A percentile compares a stretch with the other conserved stretches of the same genome.
Evolutionary conservation across 495 filamentous ascomycete species (phyloP).

Genomic region (Trichoderma gamsii): DNA sequence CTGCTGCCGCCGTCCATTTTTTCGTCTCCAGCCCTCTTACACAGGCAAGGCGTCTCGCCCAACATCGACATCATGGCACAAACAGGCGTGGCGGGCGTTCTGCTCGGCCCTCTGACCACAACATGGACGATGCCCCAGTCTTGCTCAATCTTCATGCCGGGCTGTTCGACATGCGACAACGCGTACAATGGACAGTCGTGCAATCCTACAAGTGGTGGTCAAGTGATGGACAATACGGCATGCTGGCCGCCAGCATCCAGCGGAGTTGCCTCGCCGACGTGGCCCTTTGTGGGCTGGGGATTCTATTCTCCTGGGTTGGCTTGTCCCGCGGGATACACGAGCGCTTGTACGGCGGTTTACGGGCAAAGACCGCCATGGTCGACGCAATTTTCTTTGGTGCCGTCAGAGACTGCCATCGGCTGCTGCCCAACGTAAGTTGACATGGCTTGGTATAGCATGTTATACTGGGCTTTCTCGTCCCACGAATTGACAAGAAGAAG

Average conservation of each 20-base stretch:
- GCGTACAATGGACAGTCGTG: constrained; percentile 5
- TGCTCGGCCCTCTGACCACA: constrained; percentile 13
- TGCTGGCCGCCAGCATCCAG: constrained; percentile 29
- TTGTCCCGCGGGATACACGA: constrained; percentile 30
- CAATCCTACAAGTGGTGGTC: background rate
- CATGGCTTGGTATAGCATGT: background rate
- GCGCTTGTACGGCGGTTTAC: constrained; percentile 30
- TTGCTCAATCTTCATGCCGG: background rate
- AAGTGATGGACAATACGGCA: constrained; percentile 22
- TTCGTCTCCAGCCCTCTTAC: no score
- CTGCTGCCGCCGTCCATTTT: background rate
- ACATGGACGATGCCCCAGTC: constrained; percentile 1
- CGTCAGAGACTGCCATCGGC: constrained; percentile 31
- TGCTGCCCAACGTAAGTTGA: constrained; percentile 31
- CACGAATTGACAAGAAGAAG: background rate
- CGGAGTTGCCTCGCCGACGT: constrained; percentile 20
- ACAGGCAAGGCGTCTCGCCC: constrained; percentile 3
- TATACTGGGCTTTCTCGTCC: background rate
- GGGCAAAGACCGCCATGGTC: constrained; percentile 27
- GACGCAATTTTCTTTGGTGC: constrained; percentile 28
- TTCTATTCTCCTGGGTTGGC: constrained; percentile 32
- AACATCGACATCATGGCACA: constrained; percentile 3
- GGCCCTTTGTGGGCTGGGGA: constrained; percentile 26
- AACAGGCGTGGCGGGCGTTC: background rate
- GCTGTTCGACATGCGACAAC: constrained; percentile 5